Evolutionary conservation across 192 early-diverging fungal species (phyloP).

Genomic region (Backusella liffmaniae): DNA sequence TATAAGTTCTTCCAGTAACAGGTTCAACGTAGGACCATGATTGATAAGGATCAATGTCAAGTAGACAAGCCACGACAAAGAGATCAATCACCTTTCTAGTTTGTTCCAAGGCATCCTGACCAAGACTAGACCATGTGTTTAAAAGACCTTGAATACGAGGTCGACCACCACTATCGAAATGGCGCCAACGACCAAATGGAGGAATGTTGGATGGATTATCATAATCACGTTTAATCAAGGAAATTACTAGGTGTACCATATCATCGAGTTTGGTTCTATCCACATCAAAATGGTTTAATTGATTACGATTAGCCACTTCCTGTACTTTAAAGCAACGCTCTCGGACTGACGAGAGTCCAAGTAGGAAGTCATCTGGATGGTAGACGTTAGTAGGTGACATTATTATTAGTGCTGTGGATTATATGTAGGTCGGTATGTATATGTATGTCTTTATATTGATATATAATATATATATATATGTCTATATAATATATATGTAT

Average conservation of each 20-base stretch:
- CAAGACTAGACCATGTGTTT: slow-evolving; percentile 44
- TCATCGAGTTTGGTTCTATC: slow-evolving; percentile 60
- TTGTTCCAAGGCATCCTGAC: slow-evolving; percentile 46
- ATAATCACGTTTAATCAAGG: slow-evolving; percentile 35
- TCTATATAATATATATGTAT: background rate
- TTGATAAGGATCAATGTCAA: slow-evolving; percentile 86
- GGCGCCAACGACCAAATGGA: slow-evolving; percentile 86
- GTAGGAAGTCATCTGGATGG: slow-evolving; percentile 46
- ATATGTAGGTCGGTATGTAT: background rate
- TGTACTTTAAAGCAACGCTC: slow-evolving; percentile 66
- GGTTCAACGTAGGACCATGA: slow-evolving; percentile 71
- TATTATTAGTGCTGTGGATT: background rate
- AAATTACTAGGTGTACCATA: slow-evolving; percentile 65
- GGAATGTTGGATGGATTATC: slow-evolving; percentile 70
- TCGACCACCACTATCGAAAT: slow-evolving; percentile 64
- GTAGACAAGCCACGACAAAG: slow-evolving; percentile 80
- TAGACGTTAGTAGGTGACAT: slow-evolving; percentile 7
- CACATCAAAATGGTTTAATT: slow-evolving; percentile 77
- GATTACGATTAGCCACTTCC: slow-evolving; percentile 46
- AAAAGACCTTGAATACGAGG: slow-evolving; percentile 52
- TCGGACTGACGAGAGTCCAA: slow-evolving; percentile 71
- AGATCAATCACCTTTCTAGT: slow-evolving; percentile 77
- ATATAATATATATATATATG: background rate
- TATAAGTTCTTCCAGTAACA: slow-evolving; percentile 44
- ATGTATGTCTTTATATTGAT: background rate